Evolutionary conservation across 2,329 filamentous ascomycete species (phyloP).

Genomic region (Monilinia fructigena): DNA sequence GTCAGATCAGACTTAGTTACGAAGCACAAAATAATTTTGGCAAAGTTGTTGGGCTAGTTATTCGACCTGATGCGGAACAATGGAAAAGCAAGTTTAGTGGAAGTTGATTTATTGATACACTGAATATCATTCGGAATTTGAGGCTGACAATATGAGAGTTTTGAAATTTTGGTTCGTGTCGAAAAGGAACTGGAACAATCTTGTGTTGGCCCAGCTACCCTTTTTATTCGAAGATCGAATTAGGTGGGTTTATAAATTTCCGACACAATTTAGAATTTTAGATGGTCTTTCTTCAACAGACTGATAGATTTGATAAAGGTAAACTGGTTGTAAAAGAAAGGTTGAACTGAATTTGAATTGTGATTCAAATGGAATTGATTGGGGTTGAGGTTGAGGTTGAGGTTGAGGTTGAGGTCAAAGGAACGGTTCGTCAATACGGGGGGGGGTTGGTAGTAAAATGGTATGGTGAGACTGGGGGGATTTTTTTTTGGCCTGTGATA

Average conservation of each 20-base stretch:
- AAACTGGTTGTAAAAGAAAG: not conserved
- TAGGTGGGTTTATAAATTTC: slow-evolving; percentile 6
- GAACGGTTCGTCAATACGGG: not conserved
- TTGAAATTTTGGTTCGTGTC: slow-evolving; percentile 1
- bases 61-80: slow-evolving; percentile 11
- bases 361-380: not conserved
- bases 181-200: slow-evolving; percentile 12
- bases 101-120: slow-evolving; percentile 7
- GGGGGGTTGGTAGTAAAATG: not conserved
- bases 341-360: not conserved
- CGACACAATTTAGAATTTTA: not conserved
- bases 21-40: slow-evolving; percentile 1
- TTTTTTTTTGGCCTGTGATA: slow-evolving; percentile 7
- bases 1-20: slow-evolving; percentile 8
- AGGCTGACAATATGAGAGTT: slow-evolving; percentile 5
- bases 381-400: not conserved
- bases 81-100: not conserved
- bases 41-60: not conserved
- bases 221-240: slow-evolving; percentile 1
- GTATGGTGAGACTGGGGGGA: too few relatives aligned
- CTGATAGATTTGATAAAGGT: not conserved
- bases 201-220: slow-evolving; percentile 18
- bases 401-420: not conserved
- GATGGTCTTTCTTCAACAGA: not conserved
- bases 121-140: slow-evolving; percentile 14